Conservation (phyloP, 352 stramenopile genomes). For the Globisporangium emineosum region DNA sequence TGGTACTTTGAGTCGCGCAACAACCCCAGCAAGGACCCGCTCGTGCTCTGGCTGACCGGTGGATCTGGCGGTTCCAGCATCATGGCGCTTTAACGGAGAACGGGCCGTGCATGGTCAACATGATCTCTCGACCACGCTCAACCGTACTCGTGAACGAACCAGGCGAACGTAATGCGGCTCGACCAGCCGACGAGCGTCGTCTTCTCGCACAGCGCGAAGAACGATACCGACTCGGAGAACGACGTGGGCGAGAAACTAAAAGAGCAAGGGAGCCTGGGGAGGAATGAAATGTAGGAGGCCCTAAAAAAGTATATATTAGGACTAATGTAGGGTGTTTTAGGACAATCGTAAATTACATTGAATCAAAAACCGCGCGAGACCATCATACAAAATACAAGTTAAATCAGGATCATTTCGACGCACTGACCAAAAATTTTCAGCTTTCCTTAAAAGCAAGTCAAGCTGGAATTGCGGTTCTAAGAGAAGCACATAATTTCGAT, state of each 20-base stretch:
- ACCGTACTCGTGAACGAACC: slow-evolving; percentile 48
- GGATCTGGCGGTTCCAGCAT: slow-evolving; percentile 47
- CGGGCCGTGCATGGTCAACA: slow-evolving; percentile 39
- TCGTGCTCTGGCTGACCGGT: slow-evolving; percentile 59
- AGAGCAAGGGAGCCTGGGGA: too few relatives aligned
- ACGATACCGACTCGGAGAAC: slow-evolving; percentile 35
- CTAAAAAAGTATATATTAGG: too few relatives aligned
- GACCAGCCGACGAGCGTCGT: slow-evolving; percentile 45
- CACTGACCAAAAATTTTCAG: too few relatives aligned
- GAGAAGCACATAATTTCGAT: too few relatives aligned
- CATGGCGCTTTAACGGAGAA: slow-evolving; percentile 53
- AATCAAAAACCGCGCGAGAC: too few relatives aligned
- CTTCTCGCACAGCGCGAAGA: slow-evolving; percentile 32
- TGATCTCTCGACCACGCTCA: slow-evolving; percentile 31
- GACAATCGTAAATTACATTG: too few relatives aligned
- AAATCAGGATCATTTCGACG: too few relatives aligned
- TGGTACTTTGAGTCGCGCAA: slow-evolving; percentile 53
- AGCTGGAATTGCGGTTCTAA: too few relatives aligned
- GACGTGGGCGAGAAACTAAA: slow-evolving; percentile 52
- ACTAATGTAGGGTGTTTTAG: too few relatives aligned
- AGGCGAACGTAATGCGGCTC: slow-evolving; percentile 53
- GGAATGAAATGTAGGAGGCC: too few relatives aligned
- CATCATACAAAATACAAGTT: too few relatives aligned
- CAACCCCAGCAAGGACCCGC: slow-evolving; percentile 27
- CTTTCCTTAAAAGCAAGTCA: too few relatives aligned